Base-by-base conservation (phyloP, 495 filamentous ascomycete species). In the Penicillium cosmopolitanum region DNA sequence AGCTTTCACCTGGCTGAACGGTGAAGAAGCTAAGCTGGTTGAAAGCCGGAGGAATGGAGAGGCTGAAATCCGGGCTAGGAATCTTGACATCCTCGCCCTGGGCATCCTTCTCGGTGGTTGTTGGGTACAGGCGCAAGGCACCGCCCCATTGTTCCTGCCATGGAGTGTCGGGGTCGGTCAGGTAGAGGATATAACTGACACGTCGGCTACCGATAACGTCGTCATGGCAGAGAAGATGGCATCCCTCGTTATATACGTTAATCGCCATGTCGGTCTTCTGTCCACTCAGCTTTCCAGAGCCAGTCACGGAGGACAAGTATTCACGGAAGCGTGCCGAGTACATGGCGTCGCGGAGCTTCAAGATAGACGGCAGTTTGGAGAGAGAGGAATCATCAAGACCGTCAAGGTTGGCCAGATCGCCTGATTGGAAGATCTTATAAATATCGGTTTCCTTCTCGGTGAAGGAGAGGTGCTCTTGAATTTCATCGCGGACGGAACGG, bases 381-480 rank as follows among this genome's bases (percentile, higher is more conserved):
- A 97, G 80, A 33, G 92, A 90, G 0, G 88, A 84, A 67, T 92
- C 86, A 53, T 96, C 90, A 7, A 99, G 81, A 5, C 95, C 95
- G 74, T 96, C 92, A 44, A 99, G 87, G 71, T 99, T 99, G 9
- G 95, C 96, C 16, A 99, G 82, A 70, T 99, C 95, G 55, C 95
- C 95, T 31, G 94, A 97, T 76, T 98, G 95, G 81, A 97, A 93
- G 71, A 98, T 97, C 74, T 95, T 96, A 82, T 99, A 99, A 76
- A 99, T 98, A 74, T 99, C 96, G 57, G 95, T 99, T 72, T 99
- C 95, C 77, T 99, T 99, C 62, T 93, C 93, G 50, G 95, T 96
- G 77, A 98, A 98, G 68, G 88, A 86, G 59, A 99, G 86, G 66
- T 95, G 91, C 50, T 84, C 80, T 73, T 89, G 86, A 70, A 98